phyloP scores from a whole-genome alignment of 192 early-diverging fungal species.

The Chytriomyces sp. region DNA sequence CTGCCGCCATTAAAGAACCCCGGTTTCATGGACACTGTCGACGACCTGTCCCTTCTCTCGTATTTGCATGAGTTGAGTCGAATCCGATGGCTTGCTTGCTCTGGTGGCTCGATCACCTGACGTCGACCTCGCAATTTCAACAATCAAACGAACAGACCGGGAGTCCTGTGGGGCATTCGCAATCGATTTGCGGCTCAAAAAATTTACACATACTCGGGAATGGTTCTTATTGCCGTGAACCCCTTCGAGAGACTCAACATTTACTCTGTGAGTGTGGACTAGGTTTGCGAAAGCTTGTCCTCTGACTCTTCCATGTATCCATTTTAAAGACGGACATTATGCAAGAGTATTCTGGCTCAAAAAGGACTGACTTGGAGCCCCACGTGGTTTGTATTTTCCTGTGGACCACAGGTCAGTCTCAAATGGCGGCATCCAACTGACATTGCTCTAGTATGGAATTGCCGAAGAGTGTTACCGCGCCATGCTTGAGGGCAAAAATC shows the following conservation, averaged over 20 bases:
- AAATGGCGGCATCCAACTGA: not conserved
- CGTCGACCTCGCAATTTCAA: slow-evolving; percentile 66
- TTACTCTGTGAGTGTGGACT: no score
- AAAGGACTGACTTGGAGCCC: slow-evolving; percentile 83
- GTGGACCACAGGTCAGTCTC: not conserved
- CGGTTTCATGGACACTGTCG: slow-evolving; percentile 46
- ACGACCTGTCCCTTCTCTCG: slow-evolving; percentile 31
- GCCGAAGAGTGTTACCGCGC: slow-evolving; percentile 90
- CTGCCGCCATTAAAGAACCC: slow-evolving; percentile 91
- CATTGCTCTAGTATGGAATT: slow-evolving; percentile 69
- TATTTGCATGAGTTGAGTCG: slow-evolving; percentile 34
- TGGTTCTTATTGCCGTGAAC: slow-evolving; percentile 90
- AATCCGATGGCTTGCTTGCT: no score
- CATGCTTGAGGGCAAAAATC: slow-evolving; percentile 87
- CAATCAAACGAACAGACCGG: slow-evolving; percentile 1
- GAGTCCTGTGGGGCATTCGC: slow-evolving; percentile 20
- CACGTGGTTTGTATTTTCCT: slow-evolving; percentile 53
- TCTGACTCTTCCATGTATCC: no score
- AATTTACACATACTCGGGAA: slow-evolving; percentile 96
- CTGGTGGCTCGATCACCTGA: slow-evolving; percentile 41
- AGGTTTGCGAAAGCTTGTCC: no score
- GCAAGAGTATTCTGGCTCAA: slow-evolving; percentile 73
- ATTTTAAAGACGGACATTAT: slow-evolving; percentile 44
- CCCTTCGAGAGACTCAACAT: slow-evolving; percentile 80
- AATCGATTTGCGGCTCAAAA: slow-evolving; percentile 15